Evolutionary conservation across 257 asterid species (phyloP).

Genomic region (Rehmannia glutinosa): DNA sequence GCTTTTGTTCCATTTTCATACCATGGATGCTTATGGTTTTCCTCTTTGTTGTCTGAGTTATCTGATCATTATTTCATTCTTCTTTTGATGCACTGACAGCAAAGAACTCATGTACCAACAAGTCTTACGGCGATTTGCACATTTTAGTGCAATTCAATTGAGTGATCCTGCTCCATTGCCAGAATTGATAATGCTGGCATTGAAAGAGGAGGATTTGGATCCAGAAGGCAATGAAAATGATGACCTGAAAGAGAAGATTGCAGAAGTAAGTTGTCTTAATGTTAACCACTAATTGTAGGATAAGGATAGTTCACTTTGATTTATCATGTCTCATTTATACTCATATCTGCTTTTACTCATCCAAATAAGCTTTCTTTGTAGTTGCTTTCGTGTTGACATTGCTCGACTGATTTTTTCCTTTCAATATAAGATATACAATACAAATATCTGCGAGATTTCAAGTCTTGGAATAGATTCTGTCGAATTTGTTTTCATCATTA

Average conservation of each 20-base stretch:
- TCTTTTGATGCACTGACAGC: constrained; percentile 38
- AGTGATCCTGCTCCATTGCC: constrained; percentile 84
- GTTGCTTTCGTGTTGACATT: too few species aligned
- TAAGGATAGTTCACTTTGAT: constrained; percentile 3
- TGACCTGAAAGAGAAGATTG: constrained; percentile 72
- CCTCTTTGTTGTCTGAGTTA: background rate
- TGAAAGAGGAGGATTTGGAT: constrained; percentile 76
- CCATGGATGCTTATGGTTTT: background rate
- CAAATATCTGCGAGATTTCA: too few species aligned
- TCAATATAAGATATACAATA: too few species aligned
- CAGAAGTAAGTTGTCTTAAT: constrained; percentile 56
- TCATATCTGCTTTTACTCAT: constrained; percentile 7
- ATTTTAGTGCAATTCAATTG: constrained; percentile 89
- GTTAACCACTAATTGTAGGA: constrained; percentile 7
- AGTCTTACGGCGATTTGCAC: constrained; percentile 82
- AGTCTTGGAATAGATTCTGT: background rate
- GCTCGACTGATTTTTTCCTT: background rate
- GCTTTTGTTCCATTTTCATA: background rate
- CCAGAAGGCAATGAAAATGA: constrained; percentile 52
- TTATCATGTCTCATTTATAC: constrained; percentile 1
- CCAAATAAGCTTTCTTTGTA: background rate
- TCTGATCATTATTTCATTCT: constrained; percentile 17
- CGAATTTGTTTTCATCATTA: background rate
- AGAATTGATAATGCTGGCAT: constrained; percentile 71
- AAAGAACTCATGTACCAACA: constrained; percentile 99